A percentile compares a stretch with the other conserved stretches of the same genome.
Conservation (phyloP, 441 rosid species). For the Croton laevigatus region DNA sequence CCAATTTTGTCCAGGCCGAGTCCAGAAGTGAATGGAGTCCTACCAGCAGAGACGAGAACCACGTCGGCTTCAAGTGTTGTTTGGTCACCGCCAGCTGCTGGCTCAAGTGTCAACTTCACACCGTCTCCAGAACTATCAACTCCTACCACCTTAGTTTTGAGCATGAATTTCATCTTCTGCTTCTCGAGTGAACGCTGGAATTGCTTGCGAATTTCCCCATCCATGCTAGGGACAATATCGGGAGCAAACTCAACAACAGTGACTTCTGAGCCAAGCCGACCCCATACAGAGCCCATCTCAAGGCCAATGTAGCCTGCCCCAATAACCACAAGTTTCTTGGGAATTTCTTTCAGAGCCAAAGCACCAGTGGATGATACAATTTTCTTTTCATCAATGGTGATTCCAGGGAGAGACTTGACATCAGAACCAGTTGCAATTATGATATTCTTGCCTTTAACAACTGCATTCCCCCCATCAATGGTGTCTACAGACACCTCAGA, state of each 20-base stretch:
- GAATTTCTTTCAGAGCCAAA: slow-evolving; percentile 62
- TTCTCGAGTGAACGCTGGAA: slow-evolving; percentile 91
- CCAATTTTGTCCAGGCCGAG: slow-evolving; percentile 90
- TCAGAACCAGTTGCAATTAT: slow-evolving; percentile 95
- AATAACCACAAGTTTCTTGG: slow-evolving; percentile 88
- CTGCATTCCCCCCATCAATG: slow-evolving; percentile 65
- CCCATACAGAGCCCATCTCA: slow-evolving; percentile 99
- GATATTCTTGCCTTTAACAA: slow-evolving; percentile 88
- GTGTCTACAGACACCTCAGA: slow-evolving; percentile 86
- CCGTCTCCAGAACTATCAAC: slow-evolving; percentile 73
- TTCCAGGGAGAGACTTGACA: slow-evolving; percentile 90
- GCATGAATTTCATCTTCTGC: slow-evolving; percentile 97
- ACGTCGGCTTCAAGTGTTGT: slow-evolving; percentile 89
- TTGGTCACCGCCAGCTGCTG: slow-evolving; percentile 84
- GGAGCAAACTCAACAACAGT: slow-evolving; percentile 98
- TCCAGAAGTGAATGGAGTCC: slow-evolving; percentile 84
- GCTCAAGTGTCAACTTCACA: slow-evolving; percentile 81
- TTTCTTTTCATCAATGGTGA: slow-evolving; percentile 88
- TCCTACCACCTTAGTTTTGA: slow-evolving; percentile 91
- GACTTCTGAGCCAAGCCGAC: slow-evolving; percentile 87
- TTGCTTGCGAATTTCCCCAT: slow-evolving; percentile 92
- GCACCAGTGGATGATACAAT: slow-evolving; percentile 99
- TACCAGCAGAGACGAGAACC: slow-evolving; percentile 93
- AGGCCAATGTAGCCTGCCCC: slow-evolving; percentile 99
- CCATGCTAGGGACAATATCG: slow-evolving; percentile 94